Conservation (phyloP, 2,329 filamentous ascomycete genomes). For the Fusarium sp. region DNA sequence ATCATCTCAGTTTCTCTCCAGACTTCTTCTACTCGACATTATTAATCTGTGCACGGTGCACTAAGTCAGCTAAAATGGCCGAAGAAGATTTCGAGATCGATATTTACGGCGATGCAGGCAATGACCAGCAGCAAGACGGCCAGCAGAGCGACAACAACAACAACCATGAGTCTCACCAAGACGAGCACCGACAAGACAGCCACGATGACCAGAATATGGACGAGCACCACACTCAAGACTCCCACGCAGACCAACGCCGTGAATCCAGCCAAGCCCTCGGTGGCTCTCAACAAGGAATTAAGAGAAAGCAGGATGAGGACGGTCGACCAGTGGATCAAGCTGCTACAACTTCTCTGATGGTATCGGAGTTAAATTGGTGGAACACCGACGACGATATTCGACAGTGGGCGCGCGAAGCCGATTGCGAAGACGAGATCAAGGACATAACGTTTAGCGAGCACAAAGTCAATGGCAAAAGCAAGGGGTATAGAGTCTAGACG, state of each 20-base stretch:
- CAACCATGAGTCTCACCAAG: slow-evolving; percentile 46
- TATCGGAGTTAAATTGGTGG: slow-evolving; percentile 97
- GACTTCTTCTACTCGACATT: slow-evolving; percentile 27
- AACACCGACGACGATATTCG: slow-evolving; percentile 95
- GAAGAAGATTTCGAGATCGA: slow-evolving; percentile 81
- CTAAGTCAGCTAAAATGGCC: slow-evolving; percentile 64
- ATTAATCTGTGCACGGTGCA: slow-evolving; percentile 35
- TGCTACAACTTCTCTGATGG: slow-evolving; percentile 79
- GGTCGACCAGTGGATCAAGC: slow-evolving; percentile 70
- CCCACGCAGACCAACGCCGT: slow-evolving; percentile 52
- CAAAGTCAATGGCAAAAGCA: slow-evolving; percentile 99
- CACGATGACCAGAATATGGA: slow-evolving; percentile 57
- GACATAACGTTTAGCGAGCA: slow-evolving; percentile 98
- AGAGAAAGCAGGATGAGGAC: slow-evolving; percentile 72
- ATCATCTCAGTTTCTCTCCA: slow-evolving; percentile 21
- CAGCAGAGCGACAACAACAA: slow-evolving; percentile 48
- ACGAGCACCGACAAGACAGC: slow-evolving; percentile 47
- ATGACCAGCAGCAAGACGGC: slow-evolving; percentile 59
- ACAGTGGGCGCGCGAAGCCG: slow-evolving; percentile 84
- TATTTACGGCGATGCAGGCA: slow-evolving; percentile 73
- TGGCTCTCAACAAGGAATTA: slow-evolving; percentile 63
- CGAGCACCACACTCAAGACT: slow-evolving; percentile 58
- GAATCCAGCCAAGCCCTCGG: slow-evolving; percentile 58
- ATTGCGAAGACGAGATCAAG: slow-evolving; percentile 85
- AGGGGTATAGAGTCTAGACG: slow-evolving; percentile 74